Evolutionary conservation across 2,329 filamentous ascomycete species (phyloP), one percentile per base, ranked within the genome.

Genomic region (Capronia coronata): DNA sequence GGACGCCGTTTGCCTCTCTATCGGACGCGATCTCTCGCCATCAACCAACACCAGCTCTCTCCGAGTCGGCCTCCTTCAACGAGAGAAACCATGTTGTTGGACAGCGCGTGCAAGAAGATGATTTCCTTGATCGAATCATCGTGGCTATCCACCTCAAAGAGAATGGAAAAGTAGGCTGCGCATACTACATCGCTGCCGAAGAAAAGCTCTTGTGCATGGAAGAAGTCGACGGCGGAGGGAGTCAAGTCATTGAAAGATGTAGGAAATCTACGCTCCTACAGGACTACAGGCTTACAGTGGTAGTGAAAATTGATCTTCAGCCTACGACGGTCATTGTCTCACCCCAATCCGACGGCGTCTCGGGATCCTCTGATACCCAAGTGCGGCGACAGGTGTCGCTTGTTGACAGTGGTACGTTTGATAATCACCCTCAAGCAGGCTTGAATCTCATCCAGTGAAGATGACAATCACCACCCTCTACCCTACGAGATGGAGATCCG

Each of bases 81-180:
- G 25, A 34, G 13, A 38, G n/a, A 27, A 27, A 27, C 7, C 14
- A 41, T 9, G 7, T 11, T 23, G 6, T 10, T n/a, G 21, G 25
- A 29, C 25, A 13, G 8, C 40, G 14, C 13, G 23, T 21, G n/a
- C 35, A 21, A 18, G 41, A 46, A 16, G 70, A 73, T 29, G 79
- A 83, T 48, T 63, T 70, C 0, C 63, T 82, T 30, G 77, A 79
- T 48, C 86, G 93, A 62, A 69, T 88, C 21, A 77, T 94, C 50
- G 87, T 94, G 80, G 86, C 87, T 1, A 71, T 95, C 19, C 82
- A 94, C 51, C 74, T 91, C 64, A 80, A 77, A 54, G 77, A 82
- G n/a, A 76, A 79, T 23, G 81, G 78, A 1, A 82, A 77, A 0
- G 74, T 95, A 14, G 91, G 91, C 0, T 96, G 89, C 65, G 84